Conservation (phyloP, 495 filamentous ascomycete genomes). For the Melanomma pulvis-pyrius region DNA sequence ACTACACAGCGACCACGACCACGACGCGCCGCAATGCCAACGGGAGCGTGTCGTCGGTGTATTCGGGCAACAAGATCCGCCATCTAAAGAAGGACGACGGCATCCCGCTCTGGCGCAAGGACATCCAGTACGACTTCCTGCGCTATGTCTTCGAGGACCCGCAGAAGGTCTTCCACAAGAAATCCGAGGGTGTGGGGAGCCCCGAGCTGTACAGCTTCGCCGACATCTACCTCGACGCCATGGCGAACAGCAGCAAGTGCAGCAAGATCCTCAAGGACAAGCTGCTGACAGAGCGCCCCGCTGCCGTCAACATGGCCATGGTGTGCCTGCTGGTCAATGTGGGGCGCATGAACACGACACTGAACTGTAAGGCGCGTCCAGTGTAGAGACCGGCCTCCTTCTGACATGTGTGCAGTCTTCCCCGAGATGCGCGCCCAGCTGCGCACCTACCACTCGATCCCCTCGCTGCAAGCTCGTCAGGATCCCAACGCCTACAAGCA, state of each 20-base stretch:
- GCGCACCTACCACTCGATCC: slow-evolving; percentile 97
- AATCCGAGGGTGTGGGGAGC: slow-evolving; percentile 68
- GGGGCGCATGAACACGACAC: slow-evolving; percentile 96
- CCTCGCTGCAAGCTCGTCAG: slow-evolving; percentile 90
- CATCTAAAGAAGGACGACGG: slow-evolving; percentile 98
- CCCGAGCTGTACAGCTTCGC: slow-evolving; percentile 70
- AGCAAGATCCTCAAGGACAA: slow-evolving; percentile 98
- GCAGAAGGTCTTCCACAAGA: slow-evolving; percentile 82
- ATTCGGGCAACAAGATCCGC: slow-evolving; percentile 88
- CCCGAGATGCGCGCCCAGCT: slow-evolving; percentile 99
- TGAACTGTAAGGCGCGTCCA: slow-evolving; percentile 72
- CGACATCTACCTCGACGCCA: slow-evolving; percentile 95
- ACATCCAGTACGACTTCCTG: slow-evolving; percentile 97
- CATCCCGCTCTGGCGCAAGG: slow-evolving; percentile 92
- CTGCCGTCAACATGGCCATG: slow-evolving; percentile 98
- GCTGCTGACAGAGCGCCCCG: slow-evolving; percentile 85
- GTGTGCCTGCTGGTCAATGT: slow-evolving; percentile 97
- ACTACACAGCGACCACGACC: slow-evolving; percentile 57
- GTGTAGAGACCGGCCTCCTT: slow-evolving; percentile 1
- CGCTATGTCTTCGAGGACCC: slow-evolving; percentile 87
- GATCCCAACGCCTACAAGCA: slow-evolving; percentile 97
- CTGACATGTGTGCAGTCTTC: slow-evolving; percentile 70
- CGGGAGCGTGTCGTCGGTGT: slow-evolving; percentile 67
- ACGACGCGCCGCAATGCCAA: slow-evolving; percentile 68
- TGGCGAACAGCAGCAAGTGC: slow-evolving; percentile 98